Evolutionary conservation across 768 basidiomycete genomes (phyloP).

Genomic region (Psilocybe sp.): DNA sequence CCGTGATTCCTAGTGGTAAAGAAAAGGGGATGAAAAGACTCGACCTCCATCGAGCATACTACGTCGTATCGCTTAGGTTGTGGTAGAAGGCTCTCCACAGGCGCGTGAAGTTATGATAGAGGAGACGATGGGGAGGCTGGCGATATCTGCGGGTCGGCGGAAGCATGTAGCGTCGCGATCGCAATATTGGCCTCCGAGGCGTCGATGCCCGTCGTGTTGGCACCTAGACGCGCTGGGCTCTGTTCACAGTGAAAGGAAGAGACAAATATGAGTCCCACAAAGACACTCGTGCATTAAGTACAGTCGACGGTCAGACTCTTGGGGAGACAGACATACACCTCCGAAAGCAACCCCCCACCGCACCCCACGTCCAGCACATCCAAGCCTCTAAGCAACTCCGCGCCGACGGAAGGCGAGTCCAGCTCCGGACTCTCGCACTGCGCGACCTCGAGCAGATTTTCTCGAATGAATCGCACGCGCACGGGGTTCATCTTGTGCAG

Average conservation of each 20-base stretch:
- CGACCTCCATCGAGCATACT: constrained; percentile 97
- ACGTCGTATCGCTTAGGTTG: constrained; percentile 76
- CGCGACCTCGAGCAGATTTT: constrained; percentile 66
- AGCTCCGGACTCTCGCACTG: constrained; percentile 49
- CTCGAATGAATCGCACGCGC: constrained; percentile 76
- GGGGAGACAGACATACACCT: constrained; percentile 46
- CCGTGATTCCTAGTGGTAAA: too few relatives aligned
- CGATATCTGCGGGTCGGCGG: constrained; percentile 65
- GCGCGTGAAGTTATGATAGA: constrained; percentile 67
- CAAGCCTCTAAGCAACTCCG: constrained; percentile 51
- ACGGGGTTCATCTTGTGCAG: constrained; percentile 96
- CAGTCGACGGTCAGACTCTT: too few relatives aligned
- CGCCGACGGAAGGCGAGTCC: constrained; percentile 20
- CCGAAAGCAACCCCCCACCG: constrained; percentile 90
- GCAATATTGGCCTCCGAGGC: constrained; percentile 85
- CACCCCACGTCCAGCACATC: constrained; percentile 64
- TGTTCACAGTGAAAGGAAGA: constrained; percentile 25
- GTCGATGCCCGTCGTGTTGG: constrained; percentile 87
- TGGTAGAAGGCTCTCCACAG: constrained; percentile 71
- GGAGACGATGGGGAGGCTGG: constrained; percentile 23
- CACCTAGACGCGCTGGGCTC: constrained; percentile 88
- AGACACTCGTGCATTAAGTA: background rate
- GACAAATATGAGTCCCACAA: background rate
- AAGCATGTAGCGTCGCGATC: constrained; percentile 81
- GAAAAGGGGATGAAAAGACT: too few relatives aligned